Conservation (phyloP, 2,329 filamentous ascomycete genomes). For the Pleoardoris graminearum region DNA sequence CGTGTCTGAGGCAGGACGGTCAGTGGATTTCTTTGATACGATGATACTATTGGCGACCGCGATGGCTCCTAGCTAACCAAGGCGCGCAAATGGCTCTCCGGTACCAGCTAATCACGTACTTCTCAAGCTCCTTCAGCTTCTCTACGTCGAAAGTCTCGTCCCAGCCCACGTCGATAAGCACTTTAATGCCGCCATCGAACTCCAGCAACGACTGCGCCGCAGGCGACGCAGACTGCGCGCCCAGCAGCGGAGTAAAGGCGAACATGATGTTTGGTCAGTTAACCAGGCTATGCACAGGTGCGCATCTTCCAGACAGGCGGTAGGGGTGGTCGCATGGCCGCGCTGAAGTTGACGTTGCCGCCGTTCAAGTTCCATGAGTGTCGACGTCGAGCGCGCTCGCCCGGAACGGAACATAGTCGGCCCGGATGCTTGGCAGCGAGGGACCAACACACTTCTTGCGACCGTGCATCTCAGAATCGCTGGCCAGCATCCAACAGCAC, state of each 20-base stretch:
- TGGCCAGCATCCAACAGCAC: no score
- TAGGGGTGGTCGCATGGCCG: neutral
- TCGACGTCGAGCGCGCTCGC: neutral
- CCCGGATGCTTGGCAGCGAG: neutral
- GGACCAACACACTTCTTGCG: no score
- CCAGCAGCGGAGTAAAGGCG: constrained; percentile 89
- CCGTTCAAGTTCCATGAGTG: neutral
- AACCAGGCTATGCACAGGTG: neutral
- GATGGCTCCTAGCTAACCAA: neutral
- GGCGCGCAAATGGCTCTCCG: neutral
- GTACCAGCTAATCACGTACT: constrained; percentile 57
- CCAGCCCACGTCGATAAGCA: constrained; percentile 94
- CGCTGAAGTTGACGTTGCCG: neutral
- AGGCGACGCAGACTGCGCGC: constrained; percentile 82
- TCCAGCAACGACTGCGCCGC: constrained; percentile 95
- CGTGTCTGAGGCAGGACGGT: constrained; percentile 62
- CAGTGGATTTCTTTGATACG: constrained; percentile 5
- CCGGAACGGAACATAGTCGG: neutral
- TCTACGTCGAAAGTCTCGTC: constrained; percentile 84
- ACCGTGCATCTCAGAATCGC: no score
- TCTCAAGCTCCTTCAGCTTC: constrained; percentile 85
- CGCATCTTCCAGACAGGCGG: neutral
- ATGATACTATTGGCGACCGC: constrained; percentile 2
- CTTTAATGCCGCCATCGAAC: constrained; percentile 94
- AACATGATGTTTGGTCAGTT: constrained; percentile 69